Conservation (phyloP, 352 stramenopile genomes). For the Nothophytophthora sp. region DNA sequence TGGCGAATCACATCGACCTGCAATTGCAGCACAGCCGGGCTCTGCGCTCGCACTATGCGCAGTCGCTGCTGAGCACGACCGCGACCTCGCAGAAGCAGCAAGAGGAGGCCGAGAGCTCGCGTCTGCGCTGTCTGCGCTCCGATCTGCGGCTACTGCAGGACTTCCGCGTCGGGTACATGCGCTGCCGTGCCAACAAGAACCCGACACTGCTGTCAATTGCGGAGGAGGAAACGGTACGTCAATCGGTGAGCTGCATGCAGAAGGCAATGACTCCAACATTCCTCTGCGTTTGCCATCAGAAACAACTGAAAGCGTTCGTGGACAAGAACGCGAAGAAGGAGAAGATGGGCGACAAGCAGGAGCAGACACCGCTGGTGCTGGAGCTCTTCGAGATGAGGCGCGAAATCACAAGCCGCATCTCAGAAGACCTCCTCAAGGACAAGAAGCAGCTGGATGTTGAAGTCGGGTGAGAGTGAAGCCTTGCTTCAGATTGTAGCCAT, state of each 20-base stretch:
- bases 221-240: slow-evolving; percentile 44
- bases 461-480: slow-evolving; percentile 34
- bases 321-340: slow-evolving; percentile 65
- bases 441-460: slow-evolving; percentile 69
- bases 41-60: slow-evolving; percentile 54
- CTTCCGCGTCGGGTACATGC: slow-evolving; percentile 50
- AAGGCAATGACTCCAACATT: too few relatives aligned
- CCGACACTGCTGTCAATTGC: slow-evolving; percentile 8
- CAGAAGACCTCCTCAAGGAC: slow-evolving; percentile 67
- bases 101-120: slow-evolving; percentile 52
- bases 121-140: slow-evolving; percentile 55
- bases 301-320: slow-evolving; percentile 55
- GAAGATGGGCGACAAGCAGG: slow-evolving; percentile 51
- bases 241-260: too few relatives aligned
- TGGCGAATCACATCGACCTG: slow-evolving; percentile 74
- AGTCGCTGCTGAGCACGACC: slow-evolving; percentile 47
- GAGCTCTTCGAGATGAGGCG: slow-evolving; percentile 68
- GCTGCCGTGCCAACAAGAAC: slow-evolving; percentile 23
- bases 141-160: slow-evolving; percentile 63
- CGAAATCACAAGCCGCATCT: slow-evolving; percentile 72
- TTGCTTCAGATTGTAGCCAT: neutral
- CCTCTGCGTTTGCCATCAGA: slow-evolving; percentile 30
- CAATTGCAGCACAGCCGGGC: slow-evolving; percentile 73
- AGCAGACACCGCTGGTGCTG: slow-evolving; percentile 36
- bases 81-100: slow-evolving; percentile 36